These are phyloP conservation scores for Cryphonectria nitschkei DNA, from an alignment of 2,329 filamentous ascomycete species.

Conservation along the genomic window DNA sequence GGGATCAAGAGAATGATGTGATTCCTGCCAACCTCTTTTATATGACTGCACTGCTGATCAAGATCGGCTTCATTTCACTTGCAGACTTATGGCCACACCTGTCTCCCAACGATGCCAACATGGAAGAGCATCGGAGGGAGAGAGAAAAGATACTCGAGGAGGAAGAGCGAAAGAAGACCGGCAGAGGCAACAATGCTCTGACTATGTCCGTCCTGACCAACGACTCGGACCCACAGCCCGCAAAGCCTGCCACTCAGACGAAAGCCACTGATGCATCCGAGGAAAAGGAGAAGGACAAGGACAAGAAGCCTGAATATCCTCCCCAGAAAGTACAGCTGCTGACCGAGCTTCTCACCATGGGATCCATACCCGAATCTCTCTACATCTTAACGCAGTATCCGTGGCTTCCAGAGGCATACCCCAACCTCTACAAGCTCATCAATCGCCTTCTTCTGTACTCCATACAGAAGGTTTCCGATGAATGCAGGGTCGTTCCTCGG, in stretches of 20 bases:
- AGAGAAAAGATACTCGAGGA: conserved; percentile 78
- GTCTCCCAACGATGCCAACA: conserved; percentile 80
- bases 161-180: conserved; percentile 72
- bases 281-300: conserved; percentile 6
- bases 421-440: conserved; percentile 77
- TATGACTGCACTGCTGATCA: conserved; percentile 88
- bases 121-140: conserved; percentile 73
- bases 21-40: conserved; percentile 93
- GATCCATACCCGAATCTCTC: conserved; percentile 88
- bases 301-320: conserved; percentile 49
- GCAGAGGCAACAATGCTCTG: conserved; percentile 78
- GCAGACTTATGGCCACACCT: conserved; percentile 90
- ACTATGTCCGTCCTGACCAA: conserved; percentile 89
- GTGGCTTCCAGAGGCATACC: conserved; percentile 86
- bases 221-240: conserved; percentile 54
- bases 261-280: conserved; percentile 57
- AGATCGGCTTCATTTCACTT: conserved; percentile 94
- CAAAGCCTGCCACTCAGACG: conserved; percentile 55
- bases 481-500: conserved; percentile 39
- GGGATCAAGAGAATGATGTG: conserved; percentile 69
- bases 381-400: conserved; percentile 88
- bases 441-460: conserved; percentile 86
- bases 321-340: conserved; percentile 82
- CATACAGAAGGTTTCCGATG: conserved; percentile 70
- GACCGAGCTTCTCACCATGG: conserved; percentile 84